Evolutionary conservation across 164 flowering plant species (phyloP).

Genomic region (Vitis cinerea): DNA sequence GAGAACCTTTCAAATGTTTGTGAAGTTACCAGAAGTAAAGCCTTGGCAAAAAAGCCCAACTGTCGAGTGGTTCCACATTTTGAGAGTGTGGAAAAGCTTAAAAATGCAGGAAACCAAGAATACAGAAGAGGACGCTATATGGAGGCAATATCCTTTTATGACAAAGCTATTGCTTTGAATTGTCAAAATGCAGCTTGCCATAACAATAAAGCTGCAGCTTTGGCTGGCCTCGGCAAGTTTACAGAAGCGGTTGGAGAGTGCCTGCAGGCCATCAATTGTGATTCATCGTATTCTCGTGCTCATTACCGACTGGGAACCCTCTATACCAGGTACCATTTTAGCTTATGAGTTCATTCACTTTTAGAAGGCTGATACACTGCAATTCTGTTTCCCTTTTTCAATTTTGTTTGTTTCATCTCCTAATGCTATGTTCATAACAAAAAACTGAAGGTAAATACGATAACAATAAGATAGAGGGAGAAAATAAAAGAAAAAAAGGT

Average conservation of each 20-base stretch:
- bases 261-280: conserved; percentile 17
- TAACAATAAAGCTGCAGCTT: conserved; percentile 27
- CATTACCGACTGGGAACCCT: conserved; percentile 24
- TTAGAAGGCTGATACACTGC: neutral
- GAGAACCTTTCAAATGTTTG: neutral
- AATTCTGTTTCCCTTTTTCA: too few species aligned
- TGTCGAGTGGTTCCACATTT: neutral
- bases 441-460: too few species aligned
- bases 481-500: too few species aligned
- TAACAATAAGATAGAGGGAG: too few species aligned
- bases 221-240: conserved; percentile 19
- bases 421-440: too few species aligned
- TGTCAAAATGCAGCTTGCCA: conserved; percentile 22
- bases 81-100: conserved; percentile 9
- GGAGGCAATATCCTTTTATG: conserved; percentile 23
- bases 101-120: conserved; percentile 26
- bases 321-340: conserved; percentile 16
- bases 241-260: conserved; percentile 25
- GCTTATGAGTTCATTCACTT: neutral
- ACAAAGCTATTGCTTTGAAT: conserved; percentile 20
- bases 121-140: conserved; percentile 15
- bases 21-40: neutral
- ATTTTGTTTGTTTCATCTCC: too few species aligned
- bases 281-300: conserved; percentile 23
- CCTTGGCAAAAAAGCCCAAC: neutral